Conservation (phyloP, 2,329 filamentous ascomycete genomes). For the Pezicula rhizophila region DNA sequence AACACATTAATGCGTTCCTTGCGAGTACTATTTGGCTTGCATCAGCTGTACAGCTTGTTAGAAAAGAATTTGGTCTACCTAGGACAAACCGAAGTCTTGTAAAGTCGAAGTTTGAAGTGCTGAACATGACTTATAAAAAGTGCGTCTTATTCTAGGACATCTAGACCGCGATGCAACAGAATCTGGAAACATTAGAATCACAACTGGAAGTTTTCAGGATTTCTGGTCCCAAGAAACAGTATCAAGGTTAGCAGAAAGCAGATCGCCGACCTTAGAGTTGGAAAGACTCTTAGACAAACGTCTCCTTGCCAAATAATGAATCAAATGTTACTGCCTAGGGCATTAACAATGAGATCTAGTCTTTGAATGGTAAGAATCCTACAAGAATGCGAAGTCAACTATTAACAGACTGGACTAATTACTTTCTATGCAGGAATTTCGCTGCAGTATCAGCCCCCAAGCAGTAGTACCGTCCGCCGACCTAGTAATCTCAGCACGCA, state of each 20-base stretch:
- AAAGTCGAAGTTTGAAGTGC: conserved; percentile 2
- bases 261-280: neutral
- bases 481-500: too few species aligned
- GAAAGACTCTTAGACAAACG: too few species aligned
- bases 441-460: too few species aligned
- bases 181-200: conserved; percentile 20
- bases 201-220: conserved; percentile 13
- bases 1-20: conserved; percentile 4
- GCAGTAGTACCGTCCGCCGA: too few species aligned
- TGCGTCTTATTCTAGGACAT: conserved; percentile 25
- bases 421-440: too few species aligned
- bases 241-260: neutral
- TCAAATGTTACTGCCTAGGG: too few species aligned
- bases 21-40: conserved; percentile 4
- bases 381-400: too few species aligned
- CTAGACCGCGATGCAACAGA: conserved; percentile 21
- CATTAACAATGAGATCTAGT: too few species aligned
- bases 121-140: conserved; percentile 19
- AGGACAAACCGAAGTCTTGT: conserved; percentile 1
- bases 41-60: conserved; percentile 8
- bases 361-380: too few species aligned
- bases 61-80: neutral
- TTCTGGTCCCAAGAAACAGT: neutral
- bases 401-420: too few species aligned
- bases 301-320: too few species aligned